These are phyloP conservation scores for Aureobasidium sp. DNA, from an alignment of 2,329 filamentous ascomycete genomes.

Conservation along the genomic window DNA sequence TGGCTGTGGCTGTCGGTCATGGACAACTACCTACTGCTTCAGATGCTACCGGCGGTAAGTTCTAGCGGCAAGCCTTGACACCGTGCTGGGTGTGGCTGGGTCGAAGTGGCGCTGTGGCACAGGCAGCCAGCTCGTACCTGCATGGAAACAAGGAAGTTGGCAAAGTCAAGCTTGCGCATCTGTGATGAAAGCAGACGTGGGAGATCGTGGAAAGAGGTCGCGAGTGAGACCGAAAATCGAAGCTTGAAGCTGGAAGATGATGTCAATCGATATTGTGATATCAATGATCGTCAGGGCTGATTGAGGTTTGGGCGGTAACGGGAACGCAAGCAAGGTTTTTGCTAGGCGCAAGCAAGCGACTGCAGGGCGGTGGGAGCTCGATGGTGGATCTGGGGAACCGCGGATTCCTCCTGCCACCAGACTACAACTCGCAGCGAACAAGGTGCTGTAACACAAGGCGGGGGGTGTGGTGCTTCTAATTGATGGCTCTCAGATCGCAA, in stretches of 20 bases:
- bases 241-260: neutral
- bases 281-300: conserved; percentile 11
- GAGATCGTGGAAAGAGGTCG: conserved; percentile 1
- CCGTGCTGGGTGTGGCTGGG: neutral
- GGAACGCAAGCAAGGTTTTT: conserved; percentile 1
- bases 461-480: neutral
- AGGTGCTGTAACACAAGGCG: neutral
- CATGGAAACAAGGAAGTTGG: conserved; percentile 5
- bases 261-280: conserved; percentile 8
- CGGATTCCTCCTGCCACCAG: neutral
- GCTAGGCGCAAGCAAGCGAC: neutral
- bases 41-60: neutral
- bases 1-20: neutral
- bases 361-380: neutral
- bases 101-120: neutral
- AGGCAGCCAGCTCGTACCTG: neutral
- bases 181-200: neutral
- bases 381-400: conserved; percentile 3
- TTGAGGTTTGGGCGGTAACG: neutral
- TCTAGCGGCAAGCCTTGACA: neutral
- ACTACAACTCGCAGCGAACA: neutral
- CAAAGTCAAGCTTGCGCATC: neutral
- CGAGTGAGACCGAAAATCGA: conserved; percentile 1
- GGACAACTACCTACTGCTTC: neutral
- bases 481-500: neutral